Percentiles rank a stretch among this genome's conserved stretches.
Conservation (phyloP, 2,329 filamentous ascomycete species). For the Hymenotorrendiella dingleyae region DNA sequence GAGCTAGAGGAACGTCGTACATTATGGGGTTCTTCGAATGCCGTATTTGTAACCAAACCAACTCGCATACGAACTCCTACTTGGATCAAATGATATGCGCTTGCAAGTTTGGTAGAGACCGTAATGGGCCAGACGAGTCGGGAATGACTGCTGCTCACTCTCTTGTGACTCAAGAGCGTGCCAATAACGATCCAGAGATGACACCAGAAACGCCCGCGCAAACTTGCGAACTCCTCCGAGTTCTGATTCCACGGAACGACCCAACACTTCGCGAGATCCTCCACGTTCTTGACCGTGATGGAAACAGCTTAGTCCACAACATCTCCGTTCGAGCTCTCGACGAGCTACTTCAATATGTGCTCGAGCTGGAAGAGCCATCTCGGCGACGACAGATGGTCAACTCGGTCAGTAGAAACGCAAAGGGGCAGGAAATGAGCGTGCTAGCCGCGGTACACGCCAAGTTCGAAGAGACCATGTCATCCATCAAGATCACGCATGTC, state of each 20-base stretch:
- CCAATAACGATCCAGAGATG: constrained; percentile 9
- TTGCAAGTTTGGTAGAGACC: constrained; percentile 15
- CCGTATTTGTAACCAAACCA: constrained; percentile 16
- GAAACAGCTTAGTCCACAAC: constrained; percentile 19
- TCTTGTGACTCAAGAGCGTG: constrained; percentile 14
- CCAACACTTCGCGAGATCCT: constrained; percentile 16
- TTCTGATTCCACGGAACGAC: constrained; percentile 12
- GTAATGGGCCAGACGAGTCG: constrained; percentile 18
- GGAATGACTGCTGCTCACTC: constrained; percentile 21
- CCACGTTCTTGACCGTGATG: constrained; percentile 19
- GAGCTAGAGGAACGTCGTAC: constrained; percentile 14
- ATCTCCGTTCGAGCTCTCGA: constrained; percentile 16
- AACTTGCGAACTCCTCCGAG: constrained; percentile 15
- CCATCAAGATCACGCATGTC: constrained; percentile 2
- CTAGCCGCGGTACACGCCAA: constrained; percentile 9
- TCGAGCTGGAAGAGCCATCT: constrained; percentile 13
- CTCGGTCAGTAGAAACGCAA: constrained; percentile 8
- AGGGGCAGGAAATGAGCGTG: constrained; percentile 10
- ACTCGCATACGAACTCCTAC: constrained; percentile 16
- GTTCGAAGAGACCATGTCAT: constrained; percentile 3
- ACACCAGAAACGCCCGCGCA: constrained; percentile 13
- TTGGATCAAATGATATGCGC: constrained; percentile 21
- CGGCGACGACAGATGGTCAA: constrained; percentile 21
- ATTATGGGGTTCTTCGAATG: constrained; percentile 13
- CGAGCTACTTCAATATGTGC: constrained; percentile 17